Conservation (phyloP, 108 stramenopile species). For the Nitzschia sp. region DNA sequence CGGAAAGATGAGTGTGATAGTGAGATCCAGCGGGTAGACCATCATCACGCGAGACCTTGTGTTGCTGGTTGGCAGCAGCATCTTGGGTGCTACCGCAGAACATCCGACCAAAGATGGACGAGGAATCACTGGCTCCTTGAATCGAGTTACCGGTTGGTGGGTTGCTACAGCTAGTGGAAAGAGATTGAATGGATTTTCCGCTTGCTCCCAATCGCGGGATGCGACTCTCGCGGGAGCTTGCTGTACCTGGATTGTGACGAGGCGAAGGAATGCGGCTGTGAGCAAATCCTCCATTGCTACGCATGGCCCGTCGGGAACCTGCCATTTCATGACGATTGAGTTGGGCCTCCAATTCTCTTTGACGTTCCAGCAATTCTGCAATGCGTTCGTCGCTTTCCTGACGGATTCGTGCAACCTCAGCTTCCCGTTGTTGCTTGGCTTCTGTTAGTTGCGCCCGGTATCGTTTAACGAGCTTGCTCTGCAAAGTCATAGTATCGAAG, state of each 20-base stretch:
- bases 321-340: slow-evolving; percentile 7
- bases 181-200: neutral
- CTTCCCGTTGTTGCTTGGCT: slow-evolving; percentile 18
- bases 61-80: neutral
- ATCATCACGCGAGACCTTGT: no score
- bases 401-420: slow-evolving; percentile 3
- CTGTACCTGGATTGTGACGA: neutral
- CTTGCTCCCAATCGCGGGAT: neutral
- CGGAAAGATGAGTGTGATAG: no score
- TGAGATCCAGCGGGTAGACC: no score
- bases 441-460: slow-evolving; percentile 23
- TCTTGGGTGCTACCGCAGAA: neutral
- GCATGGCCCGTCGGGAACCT: neutral
- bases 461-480: slow-evolving; percentile 21
- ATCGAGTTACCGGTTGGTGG: neutral
- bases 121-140: neutral
- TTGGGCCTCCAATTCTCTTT: slow-evolving; percentile 9
- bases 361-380: slow-evolving; percentile 3
- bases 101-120: neutral
- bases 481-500: slow-evolving; percentile 16
- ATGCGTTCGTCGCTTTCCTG: slow-evolving; percentile 8
- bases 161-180: neutral
- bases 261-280: slow-evolving; percentile 5
- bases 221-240: neutral
- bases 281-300: slow-evolving; percentile 14